These are phyloP conservation scores for Baorangia bicolor DNA, from an alignment of 768 basidiomycete species.

Conservation along the genomic window DNA sequence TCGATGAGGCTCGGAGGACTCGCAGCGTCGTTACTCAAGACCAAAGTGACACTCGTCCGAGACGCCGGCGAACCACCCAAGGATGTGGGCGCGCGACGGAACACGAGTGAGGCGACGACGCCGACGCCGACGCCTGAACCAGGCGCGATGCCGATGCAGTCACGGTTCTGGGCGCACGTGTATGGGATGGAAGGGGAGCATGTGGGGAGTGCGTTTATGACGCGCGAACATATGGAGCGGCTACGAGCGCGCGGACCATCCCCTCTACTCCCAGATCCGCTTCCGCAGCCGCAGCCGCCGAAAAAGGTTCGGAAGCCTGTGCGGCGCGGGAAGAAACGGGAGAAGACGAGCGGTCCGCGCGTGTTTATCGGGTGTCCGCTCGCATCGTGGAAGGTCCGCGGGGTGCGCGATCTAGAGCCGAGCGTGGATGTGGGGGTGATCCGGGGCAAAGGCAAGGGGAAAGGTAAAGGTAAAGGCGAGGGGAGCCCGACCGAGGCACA, in stretches of 20 bases:
- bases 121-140: conserved; percentile 6
- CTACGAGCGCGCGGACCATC: not conserved
- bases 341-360: conserved; percentile 6
- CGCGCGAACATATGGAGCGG: conserved; percentile 4
- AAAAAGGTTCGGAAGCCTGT: not conserved
- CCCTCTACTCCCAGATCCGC: not conserved
- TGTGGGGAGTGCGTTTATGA: conserved; percentile 28
- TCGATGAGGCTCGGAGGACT: conserved; percentile 27
- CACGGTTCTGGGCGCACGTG: conserved; percentile 37
- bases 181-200: conserved; percentile 31
- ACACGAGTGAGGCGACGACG: not conserved
- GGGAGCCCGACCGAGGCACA: no score
- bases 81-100: not conserved
- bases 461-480: no score
- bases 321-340: not conserved
- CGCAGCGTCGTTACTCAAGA: conserved; percentile 18
- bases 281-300: not conserved
- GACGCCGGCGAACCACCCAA: conserved; percentile 1
- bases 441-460: not conserved
- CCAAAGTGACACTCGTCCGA: conserved; percentile 25
- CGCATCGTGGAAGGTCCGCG: conserved; percentile 23
- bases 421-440: not conserved
- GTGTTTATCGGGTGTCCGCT: conserved; percentile 28
- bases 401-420: conserved; percentile 24
- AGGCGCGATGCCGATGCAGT: not conserved